phyloP scores from a whole-genome alignment of 2,329 filamentous ascomycete genomes.

The Colletotrichum gloeosporioides region DNA sequence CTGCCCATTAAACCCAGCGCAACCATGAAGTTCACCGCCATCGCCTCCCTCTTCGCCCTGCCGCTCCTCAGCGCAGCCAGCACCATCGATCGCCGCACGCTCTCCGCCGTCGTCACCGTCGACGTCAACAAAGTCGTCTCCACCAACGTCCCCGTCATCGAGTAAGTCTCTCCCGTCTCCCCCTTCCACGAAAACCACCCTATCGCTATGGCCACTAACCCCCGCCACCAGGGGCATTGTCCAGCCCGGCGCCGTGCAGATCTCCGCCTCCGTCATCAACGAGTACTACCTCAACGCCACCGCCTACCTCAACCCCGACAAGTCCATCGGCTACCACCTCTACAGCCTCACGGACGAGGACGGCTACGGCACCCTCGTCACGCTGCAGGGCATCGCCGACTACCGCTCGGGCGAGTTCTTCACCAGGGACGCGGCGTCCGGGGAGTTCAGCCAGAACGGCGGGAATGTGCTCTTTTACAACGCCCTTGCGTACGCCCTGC shows the following conservation, averaged over 20 bases:
- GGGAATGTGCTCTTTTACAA: neutral
- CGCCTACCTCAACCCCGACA: neutral
- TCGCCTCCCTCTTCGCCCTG: too few species aligned
- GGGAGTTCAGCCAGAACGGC: neutral
- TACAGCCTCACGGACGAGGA: neutral
- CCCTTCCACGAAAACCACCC: neutral
- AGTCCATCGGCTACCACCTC: neutral
- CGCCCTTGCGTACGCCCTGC: neutral
- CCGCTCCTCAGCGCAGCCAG: too few species aligned
- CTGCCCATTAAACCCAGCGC: fast-evolving
- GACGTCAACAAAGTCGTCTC: neutral
- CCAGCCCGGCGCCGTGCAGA: neutral
- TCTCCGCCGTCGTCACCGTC: neutral
- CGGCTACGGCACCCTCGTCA: neutral
- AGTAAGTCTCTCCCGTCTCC: neutral
- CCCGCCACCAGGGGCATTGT: neutral
- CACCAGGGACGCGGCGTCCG: neutral
- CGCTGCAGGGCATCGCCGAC: neutral
- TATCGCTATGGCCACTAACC: neutral
- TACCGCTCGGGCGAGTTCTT: neutral
- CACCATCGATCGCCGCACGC: neutral
- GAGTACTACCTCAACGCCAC: neutral
- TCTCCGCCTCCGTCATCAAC: neutral
- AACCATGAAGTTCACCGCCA: too few species aligned
- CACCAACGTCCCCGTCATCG: neutral